Percentiles rank a stretch among this genome's conserved stretches.
These are phyloP conservation scores for Phytophthora pini DNA, from an alignment of 352 stramenopile genomes.

Conservation along the genomic window DNA sequence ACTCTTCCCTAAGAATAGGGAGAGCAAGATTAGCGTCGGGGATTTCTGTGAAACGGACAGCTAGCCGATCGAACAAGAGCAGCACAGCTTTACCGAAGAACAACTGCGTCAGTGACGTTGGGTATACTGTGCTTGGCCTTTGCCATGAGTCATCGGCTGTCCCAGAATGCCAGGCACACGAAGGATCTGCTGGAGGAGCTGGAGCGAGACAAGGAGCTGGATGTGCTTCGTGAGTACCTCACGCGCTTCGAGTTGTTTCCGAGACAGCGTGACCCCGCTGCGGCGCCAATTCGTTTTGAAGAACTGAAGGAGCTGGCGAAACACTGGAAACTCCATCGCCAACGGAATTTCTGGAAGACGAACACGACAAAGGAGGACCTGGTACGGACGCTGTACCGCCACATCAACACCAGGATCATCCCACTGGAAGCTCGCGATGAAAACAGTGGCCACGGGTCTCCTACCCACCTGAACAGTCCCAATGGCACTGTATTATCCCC, in stretches of 20 bases:
- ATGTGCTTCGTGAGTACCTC: constrained; percentile 86
- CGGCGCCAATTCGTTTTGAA: constrained; percentile 88
- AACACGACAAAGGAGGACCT: constrained; percentile 91
- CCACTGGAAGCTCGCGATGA: constrained; percentile 66
- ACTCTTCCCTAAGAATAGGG: constrained; percentile 26
- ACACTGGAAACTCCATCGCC: constrained; percentile 90
- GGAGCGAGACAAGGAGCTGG: constrained; percentile 87
- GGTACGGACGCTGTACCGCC: constrained; percentile 80
- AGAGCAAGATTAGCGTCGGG: constrained; percentile 27
- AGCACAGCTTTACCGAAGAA: constrained; percentile 1
- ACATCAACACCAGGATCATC: constrained; percentile 90
- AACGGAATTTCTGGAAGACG: constrained; percentile 92
- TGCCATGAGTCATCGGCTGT: constrained; percentile 83
- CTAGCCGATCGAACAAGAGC: constrained; percentile 1
- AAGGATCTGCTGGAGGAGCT: constrained; percentile 86
- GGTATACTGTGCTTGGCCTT: not conserved
- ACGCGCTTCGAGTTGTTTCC: constrained; percentile 85
- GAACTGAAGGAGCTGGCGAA: constrained; percentile 92
- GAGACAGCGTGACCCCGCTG: constrained; percentile 68
- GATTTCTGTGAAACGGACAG: constrained; percentile 32
- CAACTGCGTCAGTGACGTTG: constrained; percentile 1
- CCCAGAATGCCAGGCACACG: constrained; percentile 82
- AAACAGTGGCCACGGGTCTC: constrained; percentile 27
- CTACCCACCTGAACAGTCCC: constrained; percentile 27
- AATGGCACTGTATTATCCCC: constrained; percentile 21